phyloP scores from a whole-genome alignment of 805 yeast species.

The Candida dendrica region DNA sequence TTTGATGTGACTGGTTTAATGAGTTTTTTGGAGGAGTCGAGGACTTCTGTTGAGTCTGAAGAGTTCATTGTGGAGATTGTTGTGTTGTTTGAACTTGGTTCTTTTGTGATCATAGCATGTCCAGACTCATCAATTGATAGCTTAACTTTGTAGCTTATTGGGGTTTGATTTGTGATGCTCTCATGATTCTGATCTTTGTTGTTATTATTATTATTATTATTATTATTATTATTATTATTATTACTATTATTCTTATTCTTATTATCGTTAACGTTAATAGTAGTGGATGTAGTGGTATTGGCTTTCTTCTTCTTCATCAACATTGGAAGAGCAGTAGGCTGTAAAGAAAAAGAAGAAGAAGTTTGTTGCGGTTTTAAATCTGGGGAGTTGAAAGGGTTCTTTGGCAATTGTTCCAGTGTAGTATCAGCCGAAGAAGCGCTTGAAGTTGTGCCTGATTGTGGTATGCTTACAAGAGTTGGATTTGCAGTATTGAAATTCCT shows the following conservation, averaged over 20 bases:
- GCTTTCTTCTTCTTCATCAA: too few species aligned
- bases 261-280: background rate
- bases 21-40: background rate
- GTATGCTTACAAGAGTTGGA: background rate
- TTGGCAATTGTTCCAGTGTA: background rate
- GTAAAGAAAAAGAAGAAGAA: too few species aligned
- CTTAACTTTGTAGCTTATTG: slow-evolving; percentile 7
- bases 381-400: slow-evolving; percentile 18
- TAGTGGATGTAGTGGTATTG: too few species aligned
- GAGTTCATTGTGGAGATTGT: background rate
- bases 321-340: background rate
- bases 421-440: background rate
- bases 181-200: background rate
- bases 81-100: slow-evolving; percentile 1
- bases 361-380: slow-evolving; percentile 1
- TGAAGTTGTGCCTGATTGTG: background rate
- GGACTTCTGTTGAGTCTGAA: background rate
- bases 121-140: slow-evolving; percentile 20
- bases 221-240: background rate
- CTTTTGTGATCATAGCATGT: slow-evolving; percentile 15
- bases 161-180: background rate
- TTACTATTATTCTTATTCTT: background rate
- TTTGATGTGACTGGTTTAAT: background rate
- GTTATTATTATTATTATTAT: background rate
- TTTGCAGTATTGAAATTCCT: background rate